phyloP scores from a whole-genome alignment of 441 rosid species.

The Adansonia rubrostipa region DNA sequence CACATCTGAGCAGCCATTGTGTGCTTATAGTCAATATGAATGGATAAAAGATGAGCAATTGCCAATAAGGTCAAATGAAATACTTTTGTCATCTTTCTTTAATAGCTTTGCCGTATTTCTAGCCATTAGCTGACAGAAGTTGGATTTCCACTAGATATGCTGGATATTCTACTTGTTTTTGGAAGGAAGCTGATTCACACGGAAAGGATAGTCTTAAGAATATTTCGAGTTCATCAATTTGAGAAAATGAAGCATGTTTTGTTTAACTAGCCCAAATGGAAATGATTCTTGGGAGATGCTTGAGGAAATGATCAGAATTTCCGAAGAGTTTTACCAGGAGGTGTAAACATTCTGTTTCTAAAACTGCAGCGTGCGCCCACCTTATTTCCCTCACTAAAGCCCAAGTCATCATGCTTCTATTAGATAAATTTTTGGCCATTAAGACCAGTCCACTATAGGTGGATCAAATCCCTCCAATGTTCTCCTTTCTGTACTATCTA shows the following conservation, averaged over 20 bases:
- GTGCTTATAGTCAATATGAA: slow-evolving; percentile 62
- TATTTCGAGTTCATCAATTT: slow-evolving; percentile 87
- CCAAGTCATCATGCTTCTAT: neutral
- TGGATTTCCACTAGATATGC: slow-evolving; percentile 49
- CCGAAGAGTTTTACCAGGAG: slow-evolving; percentile 76
- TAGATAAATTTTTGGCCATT: neutral
- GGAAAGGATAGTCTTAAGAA: slow-evolving; percentile 48
- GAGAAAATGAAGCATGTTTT: slow-evolving; percentile 89
- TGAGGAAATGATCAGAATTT: slow-evolving; percentile 81
- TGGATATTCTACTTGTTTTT: slow-evolving; percentile 65
- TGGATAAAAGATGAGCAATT: slow-evolving; percentile 68
- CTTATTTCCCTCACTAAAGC: neutral
- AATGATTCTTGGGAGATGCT: slow-evolving; percentile 84
- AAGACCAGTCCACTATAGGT: neutral
- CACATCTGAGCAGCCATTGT: slow-evolving; percentile 66
- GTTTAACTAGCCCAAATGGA: slow-evolving; percentile 78
- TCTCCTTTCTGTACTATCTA: neutral
- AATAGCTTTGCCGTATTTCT: neutral
- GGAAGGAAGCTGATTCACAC: slow-evolving; percentile 14
- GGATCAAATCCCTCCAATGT: neutral
- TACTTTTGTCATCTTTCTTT: neutral
- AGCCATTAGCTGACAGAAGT: neutral
- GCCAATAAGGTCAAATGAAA: slow-evolving; percentile 51
- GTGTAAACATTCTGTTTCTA: slow-evolving; percentile 30
- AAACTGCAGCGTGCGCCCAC: too few species aligned